Conservation (phyloP, 1,284 basidiomycete genomes). For the Malassezia brasiliensis region DNA sequence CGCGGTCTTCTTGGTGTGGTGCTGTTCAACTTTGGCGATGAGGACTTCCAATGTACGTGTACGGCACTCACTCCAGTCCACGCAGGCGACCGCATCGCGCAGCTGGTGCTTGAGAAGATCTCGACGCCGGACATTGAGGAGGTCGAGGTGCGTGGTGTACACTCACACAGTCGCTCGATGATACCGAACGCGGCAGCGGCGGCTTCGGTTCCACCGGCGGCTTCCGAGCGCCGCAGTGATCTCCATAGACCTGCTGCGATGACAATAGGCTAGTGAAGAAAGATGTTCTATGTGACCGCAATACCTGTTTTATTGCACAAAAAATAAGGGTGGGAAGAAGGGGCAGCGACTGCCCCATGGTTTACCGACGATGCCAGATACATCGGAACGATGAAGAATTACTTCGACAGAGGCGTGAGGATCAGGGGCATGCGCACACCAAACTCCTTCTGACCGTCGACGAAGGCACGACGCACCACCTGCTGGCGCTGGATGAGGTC, state of each 20-base stretch:
- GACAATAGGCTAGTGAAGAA: background rate
- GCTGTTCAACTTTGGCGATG: slow-evolving; percentile 75
- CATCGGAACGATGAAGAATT: background rate
- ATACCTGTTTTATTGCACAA: too few relatives aligned
- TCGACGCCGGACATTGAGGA: slow-evolving; percentile 73
- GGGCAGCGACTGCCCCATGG: background rate
- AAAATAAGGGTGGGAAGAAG: background rate
- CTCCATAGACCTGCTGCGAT: too few relatives aligned
- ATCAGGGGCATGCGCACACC: slow-evolving; percentile 19
- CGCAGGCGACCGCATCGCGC: slow-evolving; percentile 84
- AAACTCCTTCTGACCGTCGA: slow-evolving; percentile 15
- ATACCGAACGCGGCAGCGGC: slow-evolving; percentile 70
- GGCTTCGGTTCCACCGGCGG: slow-evolving; percentile 92
- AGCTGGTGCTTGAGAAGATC: slow-evolving; percentile 84
- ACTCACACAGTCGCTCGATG: slow-evolving; percentile 61
- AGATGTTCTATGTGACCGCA: background rate
- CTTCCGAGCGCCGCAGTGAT: slow-evolving; percentile 14
- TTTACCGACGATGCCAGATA: background rate
- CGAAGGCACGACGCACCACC: slow-evolving; percentile 18
- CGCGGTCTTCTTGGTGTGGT: slow-evolving; percentile 85
- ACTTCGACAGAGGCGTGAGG: slow-evolving; percentile 9
- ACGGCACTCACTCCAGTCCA: slow-evolving; percentile 55
- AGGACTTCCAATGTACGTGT: slow-evolving; percentile 60
- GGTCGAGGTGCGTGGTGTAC: slow-evolving; percentile 58
- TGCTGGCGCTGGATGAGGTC: slow-evolving; percentile 17